Evolutionary conservation across 2,329 filamentous ascomycete genomes (phyloP).

Genomic region (Huntiella savannae): DNA sequence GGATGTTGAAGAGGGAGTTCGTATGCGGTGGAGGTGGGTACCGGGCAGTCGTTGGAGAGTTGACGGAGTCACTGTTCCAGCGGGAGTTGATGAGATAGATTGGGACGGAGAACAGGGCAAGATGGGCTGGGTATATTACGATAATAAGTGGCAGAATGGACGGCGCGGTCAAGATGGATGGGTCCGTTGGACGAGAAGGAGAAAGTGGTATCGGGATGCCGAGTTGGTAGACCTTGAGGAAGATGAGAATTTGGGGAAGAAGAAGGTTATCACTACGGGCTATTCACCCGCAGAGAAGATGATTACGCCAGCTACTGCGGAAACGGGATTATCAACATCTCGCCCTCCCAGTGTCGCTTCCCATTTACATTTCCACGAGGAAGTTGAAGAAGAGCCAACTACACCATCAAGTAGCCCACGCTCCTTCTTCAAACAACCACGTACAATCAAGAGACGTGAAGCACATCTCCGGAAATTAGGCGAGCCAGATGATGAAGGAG

Average conservation of each 20-base stretch:
- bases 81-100: conserved; percentile 28
- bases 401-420: conserved; percentile 16
- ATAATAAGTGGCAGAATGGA: conserved; percentile 94
- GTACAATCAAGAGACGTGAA: conserved; percentile 22
- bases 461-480: conserved; percentile 21
- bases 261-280: conserved; percentile 14
- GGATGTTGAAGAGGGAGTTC: conserved; percentile 39
- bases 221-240: conserved; percentile 61
- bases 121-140: conserved; percentile 91
- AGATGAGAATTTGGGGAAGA: neutral
- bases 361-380: conserved; percentile 1
- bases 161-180: conserved; percentile 73
- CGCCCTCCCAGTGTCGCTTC: conserved; percentile 5
- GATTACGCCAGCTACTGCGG: conserved; percentile 18
- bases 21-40: conserved; percentile 55
- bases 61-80: conserved; percentile 44
- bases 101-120: conserved; percentile 41
- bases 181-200: conserved; percentile 78
- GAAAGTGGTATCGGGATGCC: conserved; percentile 94
- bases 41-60: conserved; percentile 72
- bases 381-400: neutral
- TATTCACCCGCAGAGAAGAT: conserved; percentile 22
- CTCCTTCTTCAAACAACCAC: conserved; percentile 23
- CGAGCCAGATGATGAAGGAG: conserved; percentile 22
- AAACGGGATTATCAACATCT: conserved; percentile 10